These are phyloP conservation scores for Aureobasidium melanogenum DNA, from an alignment of 2,329 filamentous ascomycete species.

Conservation along the genomic window DNA sequence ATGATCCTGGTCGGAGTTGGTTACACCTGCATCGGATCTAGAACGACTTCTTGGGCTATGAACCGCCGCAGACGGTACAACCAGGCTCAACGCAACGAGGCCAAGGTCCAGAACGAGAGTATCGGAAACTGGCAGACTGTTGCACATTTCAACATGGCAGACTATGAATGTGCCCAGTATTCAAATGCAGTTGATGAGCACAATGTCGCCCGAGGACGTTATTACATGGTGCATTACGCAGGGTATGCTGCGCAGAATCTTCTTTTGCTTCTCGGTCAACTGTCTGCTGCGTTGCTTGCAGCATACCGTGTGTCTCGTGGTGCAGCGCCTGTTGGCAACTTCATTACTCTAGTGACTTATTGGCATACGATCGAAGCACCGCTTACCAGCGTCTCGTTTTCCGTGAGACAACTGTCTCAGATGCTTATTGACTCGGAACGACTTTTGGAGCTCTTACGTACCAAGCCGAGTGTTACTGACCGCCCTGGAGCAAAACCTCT, in stretches of 20 bases:
- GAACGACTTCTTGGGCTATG: slow-evolving; percentile 33
- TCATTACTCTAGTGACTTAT: slow-evolving; percentile 58
- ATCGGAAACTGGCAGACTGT: slow-evolving; percentile 54
- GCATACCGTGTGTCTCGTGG: slow-evolving; percentile 45
- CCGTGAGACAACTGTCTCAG: slow-evolving; percentile 39
- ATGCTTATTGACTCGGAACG: slow-evolving; percentile 59
- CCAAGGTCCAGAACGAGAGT: slow-evolving; percentile 48
- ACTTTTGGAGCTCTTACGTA: slow-evolving; percentile 48
- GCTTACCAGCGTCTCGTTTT: slow-evolving; percentile 42
- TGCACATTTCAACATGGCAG: slow-evolving; percentile 48
- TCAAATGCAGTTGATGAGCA: slow-evolving; percentile 29
- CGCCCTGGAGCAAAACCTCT: slow-evolving; percentile 38
- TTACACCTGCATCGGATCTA: slow-evolving; percentile 45
- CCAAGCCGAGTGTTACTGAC: slow-evolving; percentile 47
- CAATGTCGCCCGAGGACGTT: slow-evolving; percentile 23
- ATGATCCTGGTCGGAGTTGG: slow-evolving; percentile 38
- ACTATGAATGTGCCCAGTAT: slow-evolving; percentile 46
- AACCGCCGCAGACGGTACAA: slow-evolving; percentile 22
- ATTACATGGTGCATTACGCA: slow-evolving; percentile 23
- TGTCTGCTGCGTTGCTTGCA: slow-evolving; percentile 43
- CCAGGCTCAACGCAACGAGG: slow-evolving; percentile 36
- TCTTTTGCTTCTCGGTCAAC: slow-evolving; percentile 41
- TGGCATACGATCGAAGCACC: slow-evolving; percentile 45
- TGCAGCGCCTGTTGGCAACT: slow-evolving; percentile 46
- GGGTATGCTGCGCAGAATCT: slow-evolving; percentile 36